Conservation (phyloP, 2,329 filamentous ascomycete species). For the Cordyceps farinosa region DNA sequence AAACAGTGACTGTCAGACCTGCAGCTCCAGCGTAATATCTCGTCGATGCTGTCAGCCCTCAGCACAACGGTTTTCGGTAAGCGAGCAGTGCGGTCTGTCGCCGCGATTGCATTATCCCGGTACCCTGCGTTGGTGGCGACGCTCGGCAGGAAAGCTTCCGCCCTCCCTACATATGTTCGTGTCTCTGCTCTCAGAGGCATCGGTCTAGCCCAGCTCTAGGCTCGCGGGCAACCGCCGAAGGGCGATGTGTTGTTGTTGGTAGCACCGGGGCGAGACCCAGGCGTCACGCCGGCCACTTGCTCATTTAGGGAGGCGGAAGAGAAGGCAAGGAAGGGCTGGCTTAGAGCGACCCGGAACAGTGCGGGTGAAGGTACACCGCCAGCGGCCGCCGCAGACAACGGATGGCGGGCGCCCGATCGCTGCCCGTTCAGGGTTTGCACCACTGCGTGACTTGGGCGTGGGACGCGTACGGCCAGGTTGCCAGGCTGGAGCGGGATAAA, state of each 20-base stretch:
- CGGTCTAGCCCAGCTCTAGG: not conserved
- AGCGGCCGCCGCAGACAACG: not conserved
- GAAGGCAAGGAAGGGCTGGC: not conserved
- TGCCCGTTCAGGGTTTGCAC: not conserved
- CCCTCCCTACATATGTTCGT: not conserved
- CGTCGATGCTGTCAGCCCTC: conserved; percentile 5
- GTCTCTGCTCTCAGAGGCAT: not conserved
- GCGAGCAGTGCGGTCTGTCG: not conserved
- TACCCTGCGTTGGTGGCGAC: not conserved
- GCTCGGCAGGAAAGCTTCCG: not conserved
- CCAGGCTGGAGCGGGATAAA: not conserved
- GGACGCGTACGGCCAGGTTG: not conserved
- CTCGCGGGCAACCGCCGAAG: conserved; percentile 4
- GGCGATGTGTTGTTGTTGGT: not conserved
- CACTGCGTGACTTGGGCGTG: conserved; percentile 8
- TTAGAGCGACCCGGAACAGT: not conserved
- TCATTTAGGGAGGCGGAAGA: not conserved
- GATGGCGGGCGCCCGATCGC: conserved; percentile 7
- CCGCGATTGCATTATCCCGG: conserved; percentile 12
- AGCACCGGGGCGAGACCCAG: conserved; percentile 1
- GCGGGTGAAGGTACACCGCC: not conserved
- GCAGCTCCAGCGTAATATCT: conserved; percentile 5
- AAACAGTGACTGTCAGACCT: conserved; percentile 7
- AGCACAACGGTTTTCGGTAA: not conserved
- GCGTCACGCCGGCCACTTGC: conserved; percentile 3